These are phyloP conservation scores for Podospora conica DNA, from an alignment of 495 filamentous ascomycete species.

Conservation along the genomic window DNA sequence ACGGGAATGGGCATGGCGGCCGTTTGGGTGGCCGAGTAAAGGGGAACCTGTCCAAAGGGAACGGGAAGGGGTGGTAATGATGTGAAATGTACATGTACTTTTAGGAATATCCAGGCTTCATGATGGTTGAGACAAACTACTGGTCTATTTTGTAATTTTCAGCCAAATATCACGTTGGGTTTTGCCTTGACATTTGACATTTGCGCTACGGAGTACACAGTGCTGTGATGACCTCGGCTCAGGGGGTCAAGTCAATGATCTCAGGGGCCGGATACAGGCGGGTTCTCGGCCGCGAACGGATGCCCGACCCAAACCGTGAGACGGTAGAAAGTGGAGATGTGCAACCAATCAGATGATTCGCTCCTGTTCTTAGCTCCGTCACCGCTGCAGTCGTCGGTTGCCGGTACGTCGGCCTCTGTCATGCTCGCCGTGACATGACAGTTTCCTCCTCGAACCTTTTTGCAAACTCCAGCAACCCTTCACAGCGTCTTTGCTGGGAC, in stretches of 20 bases:
- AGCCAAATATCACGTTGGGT: neutral
- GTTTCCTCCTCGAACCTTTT: neutral
- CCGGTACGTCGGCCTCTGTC: neutral
- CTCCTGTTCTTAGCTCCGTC: slow-evolving; percentile 4
- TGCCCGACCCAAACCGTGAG: slow-evolving; percentile 7
- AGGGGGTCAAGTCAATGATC: neutral
- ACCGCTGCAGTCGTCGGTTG: slow-evolving; percentile 9
- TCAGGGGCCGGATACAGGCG: neutral
- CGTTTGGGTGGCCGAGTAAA: slow-evolving; percentile 68
- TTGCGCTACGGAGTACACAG: neutral
- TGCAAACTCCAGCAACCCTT: neutral
- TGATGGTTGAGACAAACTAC: neutral
- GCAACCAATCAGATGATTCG: slow-evolving; percentile 6
- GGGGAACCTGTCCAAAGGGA: too few species aligned
- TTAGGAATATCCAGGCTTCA: slow-evolving; percentile 3
- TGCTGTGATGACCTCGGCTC: neutral
- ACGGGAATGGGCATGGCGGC: slow-evolving; percentile 74
- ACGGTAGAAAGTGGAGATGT: slow-evolving; percentile 1
- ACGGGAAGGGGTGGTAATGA: neutral
- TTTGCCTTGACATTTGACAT: neutral
- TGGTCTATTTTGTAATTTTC: neutral
- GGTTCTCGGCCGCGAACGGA: neutral
- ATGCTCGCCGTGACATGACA: neutral
- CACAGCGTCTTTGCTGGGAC: neutral
- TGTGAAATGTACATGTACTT: slow-evolving; percentile 9